Evolutionary conservation across 306 rosid species (phyloP).

Genomic region (Pterocarpus santalinus): DNA sequence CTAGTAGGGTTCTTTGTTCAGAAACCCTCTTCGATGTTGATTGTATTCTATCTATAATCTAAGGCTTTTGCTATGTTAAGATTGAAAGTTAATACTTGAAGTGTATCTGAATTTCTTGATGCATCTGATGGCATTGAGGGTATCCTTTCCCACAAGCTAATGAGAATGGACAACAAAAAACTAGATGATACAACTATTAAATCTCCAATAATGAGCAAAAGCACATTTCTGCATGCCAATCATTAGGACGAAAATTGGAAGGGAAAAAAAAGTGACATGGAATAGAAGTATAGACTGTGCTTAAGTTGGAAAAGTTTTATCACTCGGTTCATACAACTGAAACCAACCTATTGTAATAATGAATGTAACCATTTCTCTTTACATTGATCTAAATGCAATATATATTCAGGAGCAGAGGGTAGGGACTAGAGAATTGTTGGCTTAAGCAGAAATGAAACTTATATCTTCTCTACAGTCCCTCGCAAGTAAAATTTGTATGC

Average conservation of each 20-base stretch:
- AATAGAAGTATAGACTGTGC: background rate
- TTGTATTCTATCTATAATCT: background rate
- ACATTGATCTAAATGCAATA: background rate
- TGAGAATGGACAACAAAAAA: background rate
- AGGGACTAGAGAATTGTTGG: background rate
- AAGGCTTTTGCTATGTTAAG: background rate
- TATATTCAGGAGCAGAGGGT: background rate
- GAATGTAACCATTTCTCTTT: background rate
- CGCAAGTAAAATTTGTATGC: constrained; percentile 80
- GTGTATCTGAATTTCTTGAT: background rate
- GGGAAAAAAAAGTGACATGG: background rate
- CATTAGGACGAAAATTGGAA: too few relatives aligned
- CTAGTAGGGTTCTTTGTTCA: constrained; percentile 20
- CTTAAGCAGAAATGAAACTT: constrained; percentile 8
- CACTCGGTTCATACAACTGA: background rate
- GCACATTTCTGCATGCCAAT: background rate
- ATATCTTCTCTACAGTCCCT: constrained; percentile 39
- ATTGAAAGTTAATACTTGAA: background rate
- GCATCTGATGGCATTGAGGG: background rate
- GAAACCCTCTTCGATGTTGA: constrained; percentile 7
- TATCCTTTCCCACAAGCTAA: background rate
- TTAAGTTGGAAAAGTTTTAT: background rate
- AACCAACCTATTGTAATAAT: background rate
- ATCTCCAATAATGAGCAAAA: background rate
- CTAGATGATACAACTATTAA: background rate